A percentile compares a stretch with the other conserved stretches of the same genome.
These are phyloP conservation scores for Mortierella sp. DNA, from an alignment of 371 early-diverging fungal species.

Conservation along the genomic window DNA sequence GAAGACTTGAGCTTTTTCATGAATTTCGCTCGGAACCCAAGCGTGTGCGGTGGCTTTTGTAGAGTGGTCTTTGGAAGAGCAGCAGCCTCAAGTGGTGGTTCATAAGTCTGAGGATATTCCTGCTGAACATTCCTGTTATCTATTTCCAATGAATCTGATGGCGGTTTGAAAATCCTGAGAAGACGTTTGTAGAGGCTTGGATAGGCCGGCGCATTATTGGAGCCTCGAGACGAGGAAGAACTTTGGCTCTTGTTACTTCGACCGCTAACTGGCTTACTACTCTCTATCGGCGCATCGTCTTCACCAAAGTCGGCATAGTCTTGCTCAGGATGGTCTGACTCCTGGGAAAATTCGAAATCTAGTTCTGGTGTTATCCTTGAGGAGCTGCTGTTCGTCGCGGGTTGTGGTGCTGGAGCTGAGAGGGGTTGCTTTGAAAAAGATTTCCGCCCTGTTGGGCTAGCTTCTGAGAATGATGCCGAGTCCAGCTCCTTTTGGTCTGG, in stretches of 20 bases:
- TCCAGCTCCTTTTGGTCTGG: not conserved
- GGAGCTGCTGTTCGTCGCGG: not conserved
- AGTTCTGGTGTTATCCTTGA: not conserved
- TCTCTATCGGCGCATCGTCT: not conserved
- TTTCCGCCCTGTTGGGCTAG: not conserved
- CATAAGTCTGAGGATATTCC: not conserved
- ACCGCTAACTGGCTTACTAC: not conserved
- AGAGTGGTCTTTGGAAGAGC: not conserved
- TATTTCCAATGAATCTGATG: constrained; percentile 34
- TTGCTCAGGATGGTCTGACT: not conserved
- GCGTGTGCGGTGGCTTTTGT: too few relatives aligned
- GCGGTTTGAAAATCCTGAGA: constrained; percentile 33
- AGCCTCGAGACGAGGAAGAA: not conserved
- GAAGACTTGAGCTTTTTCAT: not conserved
- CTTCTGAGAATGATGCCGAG: not conserved
- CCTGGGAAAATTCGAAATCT: not conserved
- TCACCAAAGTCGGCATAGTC: not conserved
- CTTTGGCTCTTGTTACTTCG: too few relatives aligned
- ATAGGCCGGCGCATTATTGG: constrained; percentile 4
- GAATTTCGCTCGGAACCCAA: too few relatives aligned
- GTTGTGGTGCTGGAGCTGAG: not conserved
- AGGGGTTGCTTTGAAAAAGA: not conserved
- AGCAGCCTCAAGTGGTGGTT: not conserved
- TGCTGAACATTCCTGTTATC: constrained; percentile 25
- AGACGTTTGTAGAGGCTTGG: constrained; percentile 37